Conservation (phyloP, 345 rosid genomes). For the Isatis tinctoria region DNA sequence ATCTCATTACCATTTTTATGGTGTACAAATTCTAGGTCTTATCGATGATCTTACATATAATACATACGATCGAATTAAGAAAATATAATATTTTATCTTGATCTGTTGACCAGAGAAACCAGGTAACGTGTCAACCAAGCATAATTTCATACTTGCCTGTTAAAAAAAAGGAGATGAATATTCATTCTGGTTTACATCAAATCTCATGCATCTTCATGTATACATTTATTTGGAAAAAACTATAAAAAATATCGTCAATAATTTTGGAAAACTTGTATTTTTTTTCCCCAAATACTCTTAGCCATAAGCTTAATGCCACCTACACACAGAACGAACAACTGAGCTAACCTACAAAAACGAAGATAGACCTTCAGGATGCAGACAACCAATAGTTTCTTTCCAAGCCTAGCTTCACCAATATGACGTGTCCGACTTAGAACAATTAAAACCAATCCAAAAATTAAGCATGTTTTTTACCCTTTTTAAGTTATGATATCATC, state of each 20-base stretch:
- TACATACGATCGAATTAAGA: no score
- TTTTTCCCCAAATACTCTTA: no score
- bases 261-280: no score
- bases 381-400: no score
- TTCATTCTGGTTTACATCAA: background rate
- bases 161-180: background rate
- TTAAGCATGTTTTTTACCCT: background rate
- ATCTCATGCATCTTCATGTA: background rate
- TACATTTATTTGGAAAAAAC: background rate
- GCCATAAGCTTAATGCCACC: conserved; percentile 18
- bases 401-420: no score
- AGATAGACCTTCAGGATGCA: background rate
- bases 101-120: background rate
- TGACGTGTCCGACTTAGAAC: no score
- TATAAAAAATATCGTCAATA: no score
- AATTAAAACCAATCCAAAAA: no score
- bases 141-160: background rate
- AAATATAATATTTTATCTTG: background rate
- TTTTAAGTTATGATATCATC: no score
- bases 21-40: background rate
- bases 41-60: background rate
- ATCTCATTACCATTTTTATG: background rate
- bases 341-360: conserved; percentile 18
- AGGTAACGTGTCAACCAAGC: background rate
- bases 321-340: background rate